Evolutionary conservation across 768 basidiomycete genomes (phyloP).

Genomic region (Russula compacta): DNA sequence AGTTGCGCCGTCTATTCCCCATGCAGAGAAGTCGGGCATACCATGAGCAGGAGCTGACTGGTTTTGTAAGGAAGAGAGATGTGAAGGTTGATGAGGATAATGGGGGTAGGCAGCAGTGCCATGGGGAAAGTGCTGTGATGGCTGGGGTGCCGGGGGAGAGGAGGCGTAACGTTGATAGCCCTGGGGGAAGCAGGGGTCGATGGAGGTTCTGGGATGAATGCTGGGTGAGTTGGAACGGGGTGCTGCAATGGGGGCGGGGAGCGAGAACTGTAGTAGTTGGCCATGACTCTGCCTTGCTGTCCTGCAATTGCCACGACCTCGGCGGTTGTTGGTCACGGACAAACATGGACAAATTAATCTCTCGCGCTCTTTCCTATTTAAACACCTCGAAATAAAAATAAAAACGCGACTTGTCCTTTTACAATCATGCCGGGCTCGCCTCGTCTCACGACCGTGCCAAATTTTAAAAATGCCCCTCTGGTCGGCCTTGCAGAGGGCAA

Average conservation of each 20-base stretch:
- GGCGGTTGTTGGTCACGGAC: not conserved
- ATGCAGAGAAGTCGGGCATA: conserved; percentile 49
- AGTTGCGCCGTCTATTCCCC: conserved; percentile 88
- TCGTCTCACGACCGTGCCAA: conserved; percentile 51
- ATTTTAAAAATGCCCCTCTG: conserved; percentile 81
- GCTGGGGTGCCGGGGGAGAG: conserved; percentile 37
- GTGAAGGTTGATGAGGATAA: conserved; percentile 37
- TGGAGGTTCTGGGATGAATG: conserved; percentile 76
- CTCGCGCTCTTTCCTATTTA: not conserved
- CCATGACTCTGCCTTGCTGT: not conserved
- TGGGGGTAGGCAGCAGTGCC: conserved; percentile 38
- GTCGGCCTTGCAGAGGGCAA: conserved; percentile 80
- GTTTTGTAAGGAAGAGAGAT: conserved; percentile 19
- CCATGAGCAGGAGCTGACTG: conserved; percentile 20
- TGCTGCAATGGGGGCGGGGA: conserved; percentile 80
- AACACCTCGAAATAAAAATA: not conserved
- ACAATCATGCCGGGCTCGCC: conserved; percentile 9
- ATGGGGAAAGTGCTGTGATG: conserved; percentile 29
- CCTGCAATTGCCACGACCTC: not conserved
- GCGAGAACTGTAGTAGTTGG: conserved; percentile 32
- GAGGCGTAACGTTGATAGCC: conserved; percentile 68
- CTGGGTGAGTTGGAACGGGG: conserved; percentile 81
- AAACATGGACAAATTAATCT: conserved; percentile 3
- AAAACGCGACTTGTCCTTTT: not conserved
- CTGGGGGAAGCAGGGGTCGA: conserved; percentile 63